Evolutionary conservation across 208 protist genomes (phyloP).

Genomic region (Vickermania ingenoplastis): DNA sequence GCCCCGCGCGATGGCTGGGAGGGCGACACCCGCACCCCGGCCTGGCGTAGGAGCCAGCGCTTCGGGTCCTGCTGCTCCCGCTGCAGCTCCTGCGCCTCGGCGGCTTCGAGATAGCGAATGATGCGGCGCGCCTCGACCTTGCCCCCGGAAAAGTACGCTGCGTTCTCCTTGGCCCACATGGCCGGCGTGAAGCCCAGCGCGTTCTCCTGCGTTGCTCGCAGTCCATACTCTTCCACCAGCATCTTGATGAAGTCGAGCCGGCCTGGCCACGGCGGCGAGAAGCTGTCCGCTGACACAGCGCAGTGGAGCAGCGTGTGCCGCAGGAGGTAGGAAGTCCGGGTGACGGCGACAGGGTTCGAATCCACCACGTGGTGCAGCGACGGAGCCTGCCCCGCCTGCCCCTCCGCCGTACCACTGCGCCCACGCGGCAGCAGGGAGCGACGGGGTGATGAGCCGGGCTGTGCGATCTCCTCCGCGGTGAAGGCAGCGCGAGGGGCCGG

Average conservation of each 20-base stretch:
- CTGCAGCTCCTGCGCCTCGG: background rate
- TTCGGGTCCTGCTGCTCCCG: background rate
- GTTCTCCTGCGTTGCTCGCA: slow-evolving; percentile 14
- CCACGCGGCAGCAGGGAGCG: background rate
- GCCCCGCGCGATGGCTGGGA: background rate
- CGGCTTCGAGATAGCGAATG: slow-evolving; percentile 13
- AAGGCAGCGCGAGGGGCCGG: background rate
- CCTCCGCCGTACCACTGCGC: background rate
- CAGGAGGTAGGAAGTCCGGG: too few species aligned
- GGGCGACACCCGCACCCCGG: background rate
- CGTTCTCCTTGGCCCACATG: slow-evolving; percentile 22
- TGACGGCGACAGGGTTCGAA: background rate
- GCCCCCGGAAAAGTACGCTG: slow-evolving; percentile 8
- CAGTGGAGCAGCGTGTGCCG: slow-evolving; percentile 21
- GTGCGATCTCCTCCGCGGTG: background rate
- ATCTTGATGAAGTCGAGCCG: slow-evolving; percentile 16
- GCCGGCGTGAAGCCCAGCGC: slow-evolving; percentile 25
- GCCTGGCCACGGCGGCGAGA: slow-evolving; percentile 19
- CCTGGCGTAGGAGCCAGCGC: background rate
- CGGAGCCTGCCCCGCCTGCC: too few species aligned
- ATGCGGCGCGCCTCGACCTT: slow-evolving; percentile 5
- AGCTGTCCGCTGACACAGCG: slow-evolving; percentile 17
- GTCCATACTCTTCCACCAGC: slow-evolving; percentile 11
- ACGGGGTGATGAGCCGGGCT: background rate
- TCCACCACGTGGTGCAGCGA: background rate